Evolutionary conservation across 768 basidiomycete genomes (phyloP), one percentile per base, ranked within the genome.

Genomic region (Russula dissimulans): DNA sequence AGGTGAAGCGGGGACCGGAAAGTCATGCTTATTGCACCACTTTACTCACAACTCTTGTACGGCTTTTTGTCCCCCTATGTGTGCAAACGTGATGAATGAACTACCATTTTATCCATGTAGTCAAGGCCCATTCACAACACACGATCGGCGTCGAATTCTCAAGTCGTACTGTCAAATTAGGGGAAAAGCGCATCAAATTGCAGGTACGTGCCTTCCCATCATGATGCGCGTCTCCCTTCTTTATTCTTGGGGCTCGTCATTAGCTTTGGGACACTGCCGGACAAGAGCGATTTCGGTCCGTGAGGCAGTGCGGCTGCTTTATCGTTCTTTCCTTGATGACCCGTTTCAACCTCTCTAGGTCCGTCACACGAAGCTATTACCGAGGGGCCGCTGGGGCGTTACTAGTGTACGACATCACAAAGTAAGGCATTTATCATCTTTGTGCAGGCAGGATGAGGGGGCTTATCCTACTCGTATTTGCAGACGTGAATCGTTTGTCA

Each of bases 131-230:
- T 73, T 93, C 93, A 5, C 90, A 95, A 74, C 97, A 98, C 72
- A 98, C 97, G 14, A 98, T 99, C 60, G 97, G 95, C 10, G 97
- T 99, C 32, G 97, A 98, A 70, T 98, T 99, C 71, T 93, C 93
- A 17, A 95, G 93, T 70, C 79, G 94, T 66, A 94, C 93, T 0
- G 84, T 99, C 61, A 88, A 87, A 68, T 79, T 98, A 26, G 95
- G 91, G 54, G 94, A 97, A 78, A 91, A 93, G 75, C 82, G 88
- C 65, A 92, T 97, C 66, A 97, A 97, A 73, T 80, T 97, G 42
- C 95, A 97, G 84, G 94, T 93, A 48, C 64, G 81, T 68, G 49
- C 64, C 81, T 68, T 14, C 4, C 8, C 45, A 17, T 54, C 34
- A 17, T 42, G 22, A 11, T 22, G 5, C 18, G 9, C 22, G 48